Evolutionary conservation across 2,329 filamentous ascomycete genomes (phyloP).

Genomic region (Colletotrichum liaoningense): DNA sequence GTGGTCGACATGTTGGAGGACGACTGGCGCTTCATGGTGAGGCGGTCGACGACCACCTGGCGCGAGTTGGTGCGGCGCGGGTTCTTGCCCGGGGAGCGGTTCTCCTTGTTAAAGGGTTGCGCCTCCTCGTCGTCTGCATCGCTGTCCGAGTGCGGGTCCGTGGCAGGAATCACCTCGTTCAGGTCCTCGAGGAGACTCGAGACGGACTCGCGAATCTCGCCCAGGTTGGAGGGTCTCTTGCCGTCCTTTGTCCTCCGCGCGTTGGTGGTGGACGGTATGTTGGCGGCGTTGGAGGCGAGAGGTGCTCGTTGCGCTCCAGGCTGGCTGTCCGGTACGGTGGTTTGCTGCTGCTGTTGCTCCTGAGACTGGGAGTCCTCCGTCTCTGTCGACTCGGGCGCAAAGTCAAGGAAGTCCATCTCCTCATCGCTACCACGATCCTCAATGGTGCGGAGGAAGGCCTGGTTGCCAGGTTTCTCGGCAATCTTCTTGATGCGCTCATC

Average conservation of each 20-base stretch:
- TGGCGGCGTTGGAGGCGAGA: constrained; percentile 52
- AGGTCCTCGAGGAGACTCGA: constrained; percentile 85
- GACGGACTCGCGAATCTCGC: constrained; percentile 85
- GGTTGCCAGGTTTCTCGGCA: constrained; percentile 87
- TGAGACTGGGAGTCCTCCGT: constrained; percentile 51
- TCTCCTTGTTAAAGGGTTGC: constrained; percentile 62
- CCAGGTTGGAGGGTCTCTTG: constrained; percentile 78
- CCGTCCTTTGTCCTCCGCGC: constrained; percentile 70
- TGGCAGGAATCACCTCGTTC: constrained; percentile 60
- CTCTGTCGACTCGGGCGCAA: constrained; percentile 42
- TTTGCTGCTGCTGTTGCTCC: constrained; percentile 41
- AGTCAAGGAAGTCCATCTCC: constrained; percentile 79
- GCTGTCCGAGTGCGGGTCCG: constrained; percentile 62
- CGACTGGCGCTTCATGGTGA: constrained; percentile 72
- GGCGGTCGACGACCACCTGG: constrained; percentile 75
- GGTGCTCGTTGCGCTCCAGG: constrained; percentile 45
- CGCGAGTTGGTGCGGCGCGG: constrained; percentile 47
- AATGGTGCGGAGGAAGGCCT: constrained; percentile 90
- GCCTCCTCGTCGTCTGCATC: constrained; percentile 58
- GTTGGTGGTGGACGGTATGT: constrained; percentile 65
- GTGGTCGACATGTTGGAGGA: constrained; percentile 49
- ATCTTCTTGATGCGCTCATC: constrained; percentile 94
- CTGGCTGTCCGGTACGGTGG: constrained; percentile 63
- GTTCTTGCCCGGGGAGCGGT: constrained; percentile 46
- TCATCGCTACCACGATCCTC: constrained; percentile 84